Conservation (phyloP, 2,329 filamentous ascomycete species). For the Aureobasidium sp. region DNA sequence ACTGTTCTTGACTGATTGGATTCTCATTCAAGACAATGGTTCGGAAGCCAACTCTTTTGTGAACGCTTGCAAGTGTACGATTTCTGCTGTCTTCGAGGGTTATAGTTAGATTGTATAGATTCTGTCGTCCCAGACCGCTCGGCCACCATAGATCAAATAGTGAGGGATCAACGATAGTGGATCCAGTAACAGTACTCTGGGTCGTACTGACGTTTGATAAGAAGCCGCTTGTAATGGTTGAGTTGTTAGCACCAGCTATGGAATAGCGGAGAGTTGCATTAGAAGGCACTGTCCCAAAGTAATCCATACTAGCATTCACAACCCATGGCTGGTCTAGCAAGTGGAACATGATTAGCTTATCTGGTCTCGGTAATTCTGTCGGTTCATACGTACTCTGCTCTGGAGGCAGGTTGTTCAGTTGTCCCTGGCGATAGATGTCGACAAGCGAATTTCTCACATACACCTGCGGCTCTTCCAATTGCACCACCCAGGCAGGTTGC, state of each 20-base stretch:
- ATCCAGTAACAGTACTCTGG: conserved; percentile 44
- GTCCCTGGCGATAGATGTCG: conserved; percentile 53
- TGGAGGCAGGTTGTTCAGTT: conserved; percentile 52
- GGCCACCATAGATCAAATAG: conserved; percentile 57
- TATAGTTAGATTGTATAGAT: conserved; percentile 51
- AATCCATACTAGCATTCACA: conserved; percentile 55
- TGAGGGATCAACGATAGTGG: conserved; percentile 36
- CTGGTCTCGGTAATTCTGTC: too few relatives aligned
- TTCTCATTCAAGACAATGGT: conserved; percentile 55
- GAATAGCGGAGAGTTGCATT: conserved; percentile 41
- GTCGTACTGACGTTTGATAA: conserved; percentile 38
- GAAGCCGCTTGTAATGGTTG: conserved; percentile 32
- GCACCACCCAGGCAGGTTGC: conserved; percentile 52
- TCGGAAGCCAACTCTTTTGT: conserved; percentile 53
- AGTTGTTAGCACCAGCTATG: conserved; percentile 40
- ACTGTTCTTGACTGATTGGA: conserved; percentile 48
- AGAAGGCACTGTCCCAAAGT: conserved; percentile 42
- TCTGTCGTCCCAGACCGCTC: conserved; percentile 49
- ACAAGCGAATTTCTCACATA: conserved; percentile 49
- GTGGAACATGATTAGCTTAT: too few relatives aligned
- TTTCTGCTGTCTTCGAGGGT: conserved; percentile 36
- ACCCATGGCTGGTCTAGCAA: conserved; percentile 54
- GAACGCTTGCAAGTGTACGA: conserved; percentile 38
- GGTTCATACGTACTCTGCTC: too few relatives aligned
- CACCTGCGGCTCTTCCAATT: conserved; percentile 39